Evolutionary conservation across 257 asterid genomes (phyloP), one percentile per base, ranked within the genome.

Genomic region (Mentha longifolia): DNA sequence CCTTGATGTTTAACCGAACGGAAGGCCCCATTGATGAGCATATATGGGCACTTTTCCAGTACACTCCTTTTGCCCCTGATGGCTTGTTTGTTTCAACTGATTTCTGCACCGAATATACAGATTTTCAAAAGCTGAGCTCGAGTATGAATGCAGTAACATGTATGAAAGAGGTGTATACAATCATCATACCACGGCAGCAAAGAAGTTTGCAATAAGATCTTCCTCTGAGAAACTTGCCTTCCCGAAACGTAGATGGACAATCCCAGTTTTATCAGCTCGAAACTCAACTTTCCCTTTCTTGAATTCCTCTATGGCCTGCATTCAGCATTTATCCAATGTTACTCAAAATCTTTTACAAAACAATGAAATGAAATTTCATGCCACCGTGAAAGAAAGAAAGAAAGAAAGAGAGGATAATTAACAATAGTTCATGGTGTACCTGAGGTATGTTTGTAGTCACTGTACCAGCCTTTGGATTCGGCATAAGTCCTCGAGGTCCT

Each of bases 21-120:
- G 98, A 91, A 47, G 98, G 98, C 70, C 97, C 98, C 97, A 94
- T 91, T 3, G 97, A 91, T 12, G 98, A 86, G 77, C 98, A 94
- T 75, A 94, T 75, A 37, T 89, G 92, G n/a, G 97, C 98, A 68
- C 92, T 94, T 80, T 85, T 94, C 97, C 98, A 91, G 86, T 91
- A 94, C 70, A 87, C 87, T 4, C 97, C 98, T 82, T 86, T 94
- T 9, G 96, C 98, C 49, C 97, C 98, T 1, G 91, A 63, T 75
- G 97, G 98, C 83, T 77, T 91, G 96, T 94, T 94, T 73, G 96
- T 55, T 82, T 94, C 97, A 19, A 94, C 88, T 31, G 98, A 89
- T 89, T 80, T 94, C 98, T 91, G 92, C 81, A 72, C 13, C 13
- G 3, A 33, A 59, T 4, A 9, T 59, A 33, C 12, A 16, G 25